Evolutionary conservation across 2,329 filamentous ascomycete species (phyloP), one percentile per base, ranked within the genome.

Genomic region (Xylaria sp.): DNA sequence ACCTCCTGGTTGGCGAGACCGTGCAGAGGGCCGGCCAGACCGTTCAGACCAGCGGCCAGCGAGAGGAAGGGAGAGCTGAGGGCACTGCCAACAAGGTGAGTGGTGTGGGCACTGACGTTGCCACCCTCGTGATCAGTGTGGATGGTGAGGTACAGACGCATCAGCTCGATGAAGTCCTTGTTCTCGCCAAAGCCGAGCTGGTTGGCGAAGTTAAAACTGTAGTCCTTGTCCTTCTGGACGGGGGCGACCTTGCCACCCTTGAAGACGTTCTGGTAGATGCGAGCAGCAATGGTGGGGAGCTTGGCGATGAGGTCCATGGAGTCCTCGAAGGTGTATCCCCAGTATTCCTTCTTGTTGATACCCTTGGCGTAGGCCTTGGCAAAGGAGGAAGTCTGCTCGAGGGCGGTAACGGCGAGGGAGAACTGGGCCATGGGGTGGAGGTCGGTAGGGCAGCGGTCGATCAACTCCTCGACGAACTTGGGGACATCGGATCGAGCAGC

Each of bases 191-290:
- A 99, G 80, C 96, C 96, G 78, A 99, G 94, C 90, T 97, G 94
- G 91, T 98, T 98, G 85, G 96, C 94, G 83, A 99, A 93, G 92
- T 99, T 99, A 93, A 92, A 99, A 78, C 91, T 89, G 88, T 98
- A 99, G 83, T 99, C 96, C 92, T 98, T 96, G 87, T 98, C 95
- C 89, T 97, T 97, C 89, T 98, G 91, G 82, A 97, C 90, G 65
- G 94, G 83, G 70, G 94, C 93, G 76, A 99, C 95, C 91, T 98
- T 98, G 86, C 96, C 96, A 81, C 97, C 96, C 91, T 98, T 98
- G 93, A 97, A 99, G 83, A 98, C 92, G 84, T 99, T 99, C 88
- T 97, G 96, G 91, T 99, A 99, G 89, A 99, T 99, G 87, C 94
- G 94, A 73, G 96, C 88, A 74, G 96, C 96, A 80, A 99, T 98